These are phyloP conservation scores for Xylaria flabelliformis DNA, from an alignment of 495 filamentous ascomycete species.

Conservation along the genomic window DNA sequence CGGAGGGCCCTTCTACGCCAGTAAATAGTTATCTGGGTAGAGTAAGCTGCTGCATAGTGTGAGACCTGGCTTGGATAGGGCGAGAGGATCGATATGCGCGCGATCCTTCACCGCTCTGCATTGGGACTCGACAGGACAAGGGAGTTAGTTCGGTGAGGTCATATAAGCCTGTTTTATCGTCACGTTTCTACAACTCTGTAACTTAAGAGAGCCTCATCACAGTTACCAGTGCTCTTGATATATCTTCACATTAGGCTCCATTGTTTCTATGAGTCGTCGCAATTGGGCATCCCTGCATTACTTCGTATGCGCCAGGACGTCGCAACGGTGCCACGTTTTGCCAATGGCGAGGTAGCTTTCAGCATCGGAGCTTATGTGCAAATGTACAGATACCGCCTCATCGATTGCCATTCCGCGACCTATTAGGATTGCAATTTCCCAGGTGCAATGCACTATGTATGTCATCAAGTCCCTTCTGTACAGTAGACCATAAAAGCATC, in stretches of 20 bases:
- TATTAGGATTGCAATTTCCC: slow-evolving; percentile 13
- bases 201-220: slow-evolving; percentile 11
- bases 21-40: slow-evolving; percentile 6
- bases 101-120: slow-evolving; percentile 12
- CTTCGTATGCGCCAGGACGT: background rate
- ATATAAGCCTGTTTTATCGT: slow-evolving; percentile 9
- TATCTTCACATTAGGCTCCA: slow-evolving; percentile 20
- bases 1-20: slow-evolving; percentile 1
- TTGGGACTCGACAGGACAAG: background rate
- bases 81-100: slow-evolving; percentile 13
- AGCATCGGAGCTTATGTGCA: slow-evolving; percentile 1
- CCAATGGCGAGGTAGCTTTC: slow-evolving; percentile 5
- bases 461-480: slow-evolving; percentile 13
- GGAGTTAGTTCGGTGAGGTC: slow-evolving; percentile 18
- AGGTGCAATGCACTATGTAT: slow-evolving; percentile 1
- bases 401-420: slow-evolving; percentile 1
- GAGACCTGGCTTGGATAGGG: background rate
- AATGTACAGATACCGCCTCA: slow-evolving; percentile 11
- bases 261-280: slow-evolving; percentile 3
- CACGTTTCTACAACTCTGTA: slow-evolving; percentile 21
- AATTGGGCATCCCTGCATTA: slow-evolving; percentile 23
- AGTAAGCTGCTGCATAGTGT: slow-evolving; percentile 13
- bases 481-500: background rate
- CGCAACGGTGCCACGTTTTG: slow-evolving; percentile 23
- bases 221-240: slow-evolving; percentile 21